Evolutionary conservation across 1,284 basidiomycete genomes (phyloP), one percentile per base, ranked within the genome.

Genomic region (Puccinia novopanici): DNA sequence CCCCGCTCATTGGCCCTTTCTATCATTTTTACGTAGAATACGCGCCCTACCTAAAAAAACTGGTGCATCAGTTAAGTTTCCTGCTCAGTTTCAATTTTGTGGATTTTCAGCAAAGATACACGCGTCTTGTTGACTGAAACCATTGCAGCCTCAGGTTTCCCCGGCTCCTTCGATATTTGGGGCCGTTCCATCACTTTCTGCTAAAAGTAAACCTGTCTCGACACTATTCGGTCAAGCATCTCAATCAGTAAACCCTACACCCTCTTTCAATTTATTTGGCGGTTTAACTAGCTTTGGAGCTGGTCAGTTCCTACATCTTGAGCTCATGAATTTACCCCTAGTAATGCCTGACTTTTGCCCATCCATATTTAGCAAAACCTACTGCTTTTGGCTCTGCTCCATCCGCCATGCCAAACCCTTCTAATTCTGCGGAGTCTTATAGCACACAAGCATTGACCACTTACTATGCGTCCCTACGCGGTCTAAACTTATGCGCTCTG

Each of bases 401-500:
- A 63, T 45, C 37, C n/a, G 40, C 30, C 34, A 59, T 45, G 37
- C 30, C 50, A 2, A 55, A 42, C 15, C 22, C 59, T 5, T 15
- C 57, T 22, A 67, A 45, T 40, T 63, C 75, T 4, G 42, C 24
- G 10, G 75, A 57, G 9, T 27, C 61, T 22, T 30, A 24, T 22
- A 67, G 50, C 19, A 30, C 37, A 42, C 30, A 78, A 57, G 75
- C 65, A 24, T 42, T 78, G 45, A 70, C 61, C 50, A 68, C 15
- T 22, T 78, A 55, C 37, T 78, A 78, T 24, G 48, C 75, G n/a
- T 67, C 75, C n/a, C 68, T 78, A 55, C 61, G 75, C 19, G 75
- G 75, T 70, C 65, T 78, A 15, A 78, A 78, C 40, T 37, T 78
- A 42, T 78, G 48, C 22, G 75, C 42, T 48, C n/a, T 37, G 2